Conservation (phyloP, 768 basidiomycete genomes). For the Pisolithus microcarpus region DNA sequence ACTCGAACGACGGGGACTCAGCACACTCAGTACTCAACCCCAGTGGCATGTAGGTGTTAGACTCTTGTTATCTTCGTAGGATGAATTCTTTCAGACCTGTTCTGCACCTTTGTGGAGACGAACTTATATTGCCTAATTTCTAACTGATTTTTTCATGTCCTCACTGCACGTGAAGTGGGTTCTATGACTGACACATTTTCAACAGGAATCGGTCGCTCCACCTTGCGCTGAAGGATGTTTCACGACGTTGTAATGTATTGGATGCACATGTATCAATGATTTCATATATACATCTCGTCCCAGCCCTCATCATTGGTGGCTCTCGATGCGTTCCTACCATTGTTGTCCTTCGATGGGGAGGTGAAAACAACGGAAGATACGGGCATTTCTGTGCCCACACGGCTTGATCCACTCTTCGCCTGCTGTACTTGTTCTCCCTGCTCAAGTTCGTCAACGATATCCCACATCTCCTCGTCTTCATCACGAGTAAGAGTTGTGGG, state of each 20-base stretch:
- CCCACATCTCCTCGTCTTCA: constrained; percentile 70
- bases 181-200: constrained; percentile 4
- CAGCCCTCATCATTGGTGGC: constrained; percentile 44
- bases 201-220: not conserved
- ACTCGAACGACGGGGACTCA: not conserved
- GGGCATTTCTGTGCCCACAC: constrained; percentile 11
- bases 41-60: not conserved
- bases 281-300: constrained; percentile 58
- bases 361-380: constrained; percentile 17
- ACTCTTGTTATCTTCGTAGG: constrained; percentile 3
- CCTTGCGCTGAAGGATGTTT: not conserved
- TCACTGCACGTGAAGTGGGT: not conserved
- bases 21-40: not conserved
- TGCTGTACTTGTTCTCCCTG: constrained; percentile 10
- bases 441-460: constrained; percentile 54
- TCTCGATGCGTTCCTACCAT: constrained; percentile 7
- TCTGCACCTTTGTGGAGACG: constrained; percentile 24
- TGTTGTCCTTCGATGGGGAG: constrained; percentile 8
- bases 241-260: not conserved
- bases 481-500: constrained; percentile 7
- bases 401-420: not conserved
- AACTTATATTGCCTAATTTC: constrained; percentile 16
- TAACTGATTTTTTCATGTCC: constrained; percentile 10
- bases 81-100: constrained; percentile 26
- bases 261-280: not conserved